A percentile compares a stretch with the other conserved stretches of the same genome.
Conservation (phyloP, 1,284 basidiomycete species). For the Ceratobasidium sp. region DNA sequence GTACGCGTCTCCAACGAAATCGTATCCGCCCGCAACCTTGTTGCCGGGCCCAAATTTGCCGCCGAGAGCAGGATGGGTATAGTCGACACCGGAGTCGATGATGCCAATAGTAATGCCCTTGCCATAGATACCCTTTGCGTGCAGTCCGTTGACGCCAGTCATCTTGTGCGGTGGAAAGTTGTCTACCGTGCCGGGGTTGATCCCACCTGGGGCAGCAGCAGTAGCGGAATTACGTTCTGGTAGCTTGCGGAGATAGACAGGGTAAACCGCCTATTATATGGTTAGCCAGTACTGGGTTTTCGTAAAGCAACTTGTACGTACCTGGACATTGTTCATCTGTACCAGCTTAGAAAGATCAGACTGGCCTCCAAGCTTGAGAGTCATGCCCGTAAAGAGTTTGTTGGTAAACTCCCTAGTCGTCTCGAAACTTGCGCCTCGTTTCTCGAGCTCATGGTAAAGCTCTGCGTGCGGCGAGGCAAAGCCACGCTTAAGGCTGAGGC, state of each 20-base stretch:
- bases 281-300: not conserved
- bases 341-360: constrained; percentile 15
- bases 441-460: constrained; percentile 22
- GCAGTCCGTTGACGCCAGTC: constrained; percentile 55
- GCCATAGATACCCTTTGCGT: constrained; percentile 57
- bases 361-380: constrained; percentile 18
- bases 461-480: constrained; percentile 28
- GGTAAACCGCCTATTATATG: not conserved
- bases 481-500: constrained; percentile 22
- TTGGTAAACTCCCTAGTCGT: constrained; percentile 8
- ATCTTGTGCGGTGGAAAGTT: constrained; percentile 44
- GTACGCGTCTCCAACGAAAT: constrained; percentile 56
- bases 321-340: not conserved
- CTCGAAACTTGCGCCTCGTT: not conserved
- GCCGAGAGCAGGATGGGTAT: constrained; percentile 58
- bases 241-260: not conserved
- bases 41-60: constrained; percentile 58
- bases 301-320: not conserved
- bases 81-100: constrained; percentile 59
- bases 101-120: constrained; percentile 60
- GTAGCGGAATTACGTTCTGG: not conserved
- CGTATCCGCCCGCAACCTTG: constrained; percentile 55
- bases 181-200: constrained; percentile 5
- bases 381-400: constrained; percentile 2
- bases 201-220: not conserved